These are phyloP conservation scores for Escallonia rubra DNA, from an alignment of 129 eudicot species.

Conservation along the genomic window DNA sequence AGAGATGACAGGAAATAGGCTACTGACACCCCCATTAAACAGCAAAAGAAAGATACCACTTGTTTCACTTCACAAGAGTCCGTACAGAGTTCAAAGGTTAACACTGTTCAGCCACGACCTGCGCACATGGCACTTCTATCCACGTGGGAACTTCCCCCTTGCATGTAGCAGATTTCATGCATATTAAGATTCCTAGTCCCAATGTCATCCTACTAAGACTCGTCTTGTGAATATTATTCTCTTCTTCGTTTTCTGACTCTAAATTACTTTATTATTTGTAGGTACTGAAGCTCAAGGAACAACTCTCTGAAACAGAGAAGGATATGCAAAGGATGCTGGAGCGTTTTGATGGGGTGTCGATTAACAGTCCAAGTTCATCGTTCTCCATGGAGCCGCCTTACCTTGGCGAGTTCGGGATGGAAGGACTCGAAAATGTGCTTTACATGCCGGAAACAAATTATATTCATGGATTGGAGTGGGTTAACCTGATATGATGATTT, in stretches of 20 bases:
- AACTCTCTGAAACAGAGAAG: slow-evolving; percentile 53
- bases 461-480: slow-evolving; percentile 60
- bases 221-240: too few relatives aligned
- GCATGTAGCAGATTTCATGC: not conserved
- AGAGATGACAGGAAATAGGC: slow-evolving; percentile 29
- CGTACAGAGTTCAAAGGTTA: slow-evolving; percentile 36
- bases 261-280: slow-evolving; percentile 17
- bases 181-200: not conserved
- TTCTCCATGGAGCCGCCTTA: slow-evolving; percentile 62
- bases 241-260: not conserved
- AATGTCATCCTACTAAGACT: too few relatives aligned
- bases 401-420: slow-evolving; percentile 84
- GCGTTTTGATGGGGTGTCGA: slow-evolving; percentile 49
- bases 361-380: slow-evolving; percentile 80
- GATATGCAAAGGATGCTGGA: slow-evolving; percentile 58
- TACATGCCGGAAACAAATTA: slow-evolving; percentile 37
- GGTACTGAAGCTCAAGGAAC: slow-evolving; percentile 63
- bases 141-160: slow-evolving; percentile 29
- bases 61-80: slow-evolving; percentile 18
- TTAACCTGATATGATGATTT: slow-evolving; percentile 30
- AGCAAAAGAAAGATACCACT: slow-evolving; percentile 18
- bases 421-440: slow-evolving; percentile 59
- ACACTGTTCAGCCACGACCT: slow-evolving; percentile 17
- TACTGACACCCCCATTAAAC: slow-evolving; percentile 34
- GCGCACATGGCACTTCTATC: slow-evolving; percentile 40